Evolutionary conservation across 768 basidiomycete genomes (phyloP), one percentile per base, ranked within the genome.

Genomic region (Cantharellus anzutake): DNA sequence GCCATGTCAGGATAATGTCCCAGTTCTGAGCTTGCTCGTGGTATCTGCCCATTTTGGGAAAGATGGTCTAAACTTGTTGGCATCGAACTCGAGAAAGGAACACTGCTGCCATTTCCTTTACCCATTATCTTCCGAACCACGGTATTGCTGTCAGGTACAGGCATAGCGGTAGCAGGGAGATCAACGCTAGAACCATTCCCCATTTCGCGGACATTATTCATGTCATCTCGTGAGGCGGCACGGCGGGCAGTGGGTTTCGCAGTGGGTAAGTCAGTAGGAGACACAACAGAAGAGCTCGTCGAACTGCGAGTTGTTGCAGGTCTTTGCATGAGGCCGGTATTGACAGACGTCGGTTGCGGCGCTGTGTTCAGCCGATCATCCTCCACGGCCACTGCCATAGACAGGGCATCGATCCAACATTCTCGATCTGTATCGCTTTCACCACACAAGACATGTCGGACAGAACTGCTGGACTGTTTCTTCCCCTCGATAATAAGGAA

Each of bases 391-490:
- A 5, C 39, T 78, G 61, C 87, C 86, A 69, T 92, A 91, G 96
- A 90, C 58, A 99, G 81, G 62, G 89, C 82, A 60, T 89, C 84
- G 37, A 99, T 92, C 96, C 96, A 99, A 60, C 75, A 78, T 68
- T 99, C 96, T 51, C 96, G 78, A 68, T 94, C 92, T 51, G 76
- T 73, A 70, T 99, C 96, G 67, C 89, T 96, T 71, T 96, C 91
- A 0, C 96, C 96, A 67, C 96, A 98, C 3, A 99, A 74, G 44
- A 99, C 93, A 68, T 98, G 94, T 16, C 89, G 80, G 39, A 84
- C 75, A 66, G 79, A 80, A 16, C 81, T 83, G 41, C 78, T 78
- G 2, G 84, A 80, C 2, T 77, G 80, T 63, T 80, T 84, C 70
- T 81, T 86, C 20, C 81, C 81, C 70, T 96, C 93, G 62, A 98